phyloP scores from a whole-genome alignment of 2,329 filamentous ascomycete species.

The Juglanconis sp. region DNA sequence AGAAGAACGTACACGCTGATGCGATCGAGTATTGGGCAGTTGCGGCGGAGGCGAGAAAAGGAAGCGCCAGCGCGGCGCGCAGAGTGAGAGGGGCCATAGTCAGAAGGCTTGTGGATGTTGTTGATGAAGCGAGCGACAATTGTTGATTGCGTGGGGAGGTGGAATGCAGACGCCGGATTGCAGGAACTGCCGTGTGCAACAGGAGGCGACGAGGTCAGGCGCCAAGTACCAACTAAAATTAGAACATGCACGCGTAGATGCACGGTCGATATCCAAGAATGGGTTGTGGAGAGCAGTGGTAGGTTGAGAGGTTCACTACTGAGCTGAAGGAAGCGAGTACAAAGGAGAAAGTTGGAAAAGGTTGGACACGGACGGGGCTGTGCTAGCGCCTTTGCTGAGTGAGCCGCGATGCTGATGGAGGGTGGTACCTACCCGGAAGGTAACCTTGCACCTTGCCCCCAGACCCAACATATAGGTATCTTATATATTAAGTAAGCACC shows the following conservation, averaged over 20 bases:
- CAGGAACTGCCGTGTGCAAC: background rate
- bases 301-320: background rate
- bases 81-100: constrained; percentile 8
- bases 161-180: background rate
- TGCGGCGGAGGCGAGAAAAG: constrained; percentile 5
- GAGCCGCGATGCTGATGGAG: too few relatives aligned
- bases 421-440: too few relatives aligned
- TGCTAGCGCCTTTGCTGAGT: too few relatives aligned
- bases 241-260: background rate
- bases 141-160: background rate
- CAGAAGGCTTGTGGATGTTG: background rate
- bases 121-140: constrained; percentile 8
- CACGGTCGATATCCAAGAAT: background rate
- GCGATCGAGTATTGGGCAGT: constrained; percentile 15
- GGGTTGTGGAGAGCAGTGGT: background rate
- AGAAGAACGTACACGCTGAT: constrained; percentile 4
- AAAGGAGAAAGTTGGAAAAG: background rate
- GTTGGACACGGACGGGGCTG: background rate
- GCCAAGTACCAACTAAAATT: background rate
- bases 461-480: too few relatives aligned
- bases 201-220: background rate
- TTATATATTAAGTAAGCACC: too few relatives aligned
- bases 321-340: background rate
- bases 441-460: too few relatives aligned
- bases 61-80: constrained; percentile 12